These are phyloP conservation scores for Didymella sp. DNA, from an alignment of 2,329 filamentous ascomycete genomes.

Conservation along the genomic window DNA sequence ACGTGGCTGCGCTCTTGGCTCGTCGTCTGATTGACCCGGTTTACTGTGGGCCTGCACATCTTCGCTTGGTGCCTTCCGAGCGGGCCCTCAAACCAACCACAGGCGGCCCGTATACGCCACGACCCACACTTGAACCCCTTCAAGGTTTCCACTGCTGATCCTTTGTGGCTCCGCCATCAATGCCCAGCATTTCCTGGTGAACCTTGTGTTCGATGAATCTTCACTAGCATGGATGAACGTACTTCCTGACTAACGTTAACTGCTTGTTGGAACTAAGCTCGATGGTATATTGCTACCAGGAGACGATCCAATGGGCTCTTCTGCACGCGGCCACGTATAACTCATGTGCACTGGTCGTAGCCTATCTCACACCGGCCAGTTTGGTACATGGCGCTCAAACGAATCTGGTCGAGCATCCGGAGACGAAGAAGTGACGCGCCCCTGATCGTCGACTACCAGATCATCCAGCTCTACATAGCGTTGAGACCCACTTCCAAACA, in stretches of 20 bases:
- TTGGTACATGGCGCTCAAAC: neutral
- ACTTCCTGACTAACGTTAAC: neutral
- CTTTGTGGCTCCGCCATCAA: neutral
- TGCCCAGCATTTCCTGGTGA: neutral
- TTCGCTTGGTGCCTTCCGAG: neutral
- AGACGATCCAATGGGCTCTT: neutral
- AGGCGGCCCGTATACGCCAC: neutral
- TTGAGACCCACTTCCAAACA: neutral
- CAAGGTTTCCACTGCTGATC: neutral
- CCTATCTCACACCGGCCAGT: neutral
- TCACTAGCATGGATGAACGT: neutral
- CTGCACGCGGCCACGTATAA: neutral
- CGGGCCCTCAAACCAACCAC: neutral
- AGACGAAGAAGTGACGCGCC: conserved; percentile 2
- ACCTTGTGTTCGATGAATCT: neutral
- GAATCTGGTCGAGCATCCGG: conserved; percentile 1
- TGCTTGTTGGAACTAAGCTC: neutral
- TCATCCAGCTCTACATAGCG: conserved; percentile 4
- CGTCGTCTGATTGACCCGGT: neutral
- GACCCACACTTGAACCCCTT: neutral
- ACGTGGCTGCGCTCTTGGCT: neutral
- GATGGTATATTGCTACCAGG: neutral
- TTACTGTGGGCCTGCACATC: neutral
- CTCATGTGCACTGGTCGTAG: neutral
- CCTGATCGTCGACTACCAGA: neutral